These are phyloP conservation scores for Aphanomyces invadans DNA, from an alignment of 352 stramenopile genomes.

Conservation along the genomic window DNA sequence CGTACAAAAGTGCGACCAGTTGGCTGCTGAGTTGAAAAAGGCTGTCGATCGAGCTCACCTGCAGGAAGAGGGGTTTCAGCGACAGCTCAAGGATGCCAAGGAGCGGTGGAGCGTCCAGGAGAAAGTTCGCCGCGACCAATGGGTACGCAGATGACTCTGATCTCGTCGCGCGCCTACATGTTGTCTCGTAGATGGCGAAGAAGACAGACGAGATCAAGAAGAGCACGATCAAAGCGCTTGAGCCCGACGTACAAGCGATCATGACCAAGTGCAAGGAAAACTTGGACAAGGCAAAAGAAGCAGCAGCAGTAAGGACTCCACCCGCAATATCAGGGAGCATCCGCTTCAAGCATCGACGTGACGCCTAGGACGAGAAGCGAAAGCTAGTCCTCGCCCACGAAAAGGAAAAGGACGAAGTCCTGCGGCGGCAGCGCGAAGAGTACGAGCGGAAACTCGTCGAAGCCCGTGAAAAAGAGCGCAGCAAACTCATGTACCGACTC, in stretches of 20 bases:
- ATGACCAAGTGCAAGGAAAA: constrained; percentile 66
- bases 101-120: constrained; percentile 62
- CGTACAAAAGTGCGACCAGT: constrained; percentile 62
- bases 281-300: constrained; percentile 50
- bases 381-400: constrained; percentile 47
- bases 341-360: too few species aligned
- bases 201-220: constrained; percentile 85
- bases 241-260: constrained; percentile 76
- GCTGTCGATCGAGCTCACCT: constrained; percentile 32
- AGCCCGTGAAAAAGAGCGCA: constrained; percentile 62
- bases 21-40: constrained; percentile 63
- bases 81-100: constrained; percentile 72
- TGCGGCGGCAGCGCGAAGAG: constrained; percentile 56
- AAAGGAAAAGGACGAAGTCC: constrained; percentile 42
- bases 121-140: constrained; percentile 62
- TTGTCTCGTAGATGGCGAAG: constrained; percentile 53
- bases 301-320: constrained; percentile 29
- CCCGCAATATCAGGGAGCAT: too few species aligned
- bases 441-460: constrained; percentile 65
- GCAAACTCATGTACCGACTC: constrained; percentile 59
- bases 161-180: too few species aligned
- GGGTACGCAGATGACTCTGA: constrained; percentile 28
- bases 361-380: constrained; percentile 48
- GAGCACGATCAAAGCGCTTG: constrained; percentile 60
- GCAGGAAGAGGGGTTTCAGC: constrained; percentile 54